These are phyloP conservation scores for Zostera marina DNA, from an alignment of 116 monocot species.

Conservation along the genomic window DNA sequence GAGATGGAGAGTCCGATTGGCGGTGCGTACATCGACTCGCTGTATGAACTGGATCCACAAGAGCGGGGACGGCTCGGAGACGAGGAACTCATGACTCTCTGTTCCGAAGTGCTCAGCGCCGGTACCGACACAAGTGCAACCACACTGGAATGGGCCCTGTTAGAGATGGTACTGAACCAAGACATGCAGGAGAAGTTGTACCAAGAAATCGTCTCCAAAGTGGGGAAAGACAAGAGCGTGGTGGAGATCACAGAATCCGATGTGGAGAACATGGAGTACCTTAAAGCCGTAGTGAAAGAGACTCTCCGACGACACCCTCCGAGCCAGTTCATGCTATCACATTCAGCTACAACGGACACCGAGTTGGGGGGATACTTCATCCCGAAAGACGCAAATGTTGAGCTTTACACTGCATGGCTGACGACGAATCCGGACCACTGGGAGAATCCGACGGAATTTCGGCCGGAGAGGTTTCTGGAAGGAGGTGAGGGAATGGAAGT, in stretches of 20 bases:
- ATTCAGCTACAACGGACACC: conserved; percentile 51
- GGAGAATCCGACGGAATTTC: conserved; percentile 52
- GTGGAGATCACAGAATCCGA: conserved; percentile 44
- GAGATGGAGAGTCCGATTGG: conserved; percentile 69
- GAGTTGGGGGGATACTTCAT: conserved; percentile 65
- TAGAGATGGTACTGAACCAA: conserved; percentile 59
- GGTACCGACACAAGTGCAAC: conserved; percentile 98
- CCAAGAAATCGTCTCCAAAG: conserved; percentile 20
- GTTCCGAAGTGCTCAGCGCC: conserved; percentile 94
- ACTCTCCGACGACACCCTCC: conserved; percentile 86
- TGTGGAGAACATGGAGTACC: conserved; percentile 57
- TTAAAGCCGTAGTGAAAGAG: conserved; percentile 76
- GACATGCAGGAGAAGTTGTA: conserved; percentile 37
- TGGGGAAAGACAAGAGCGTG: conserved; percentile 5
- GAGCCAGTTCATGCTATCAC: conserved; percentile 83
- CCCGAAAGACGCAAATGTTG: conserved; percentile 54
- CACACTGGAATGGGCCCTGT: conserved; percentile 65
- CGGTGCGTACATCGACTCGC: conserved; percentile 79
- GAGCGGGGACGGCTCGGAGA: conserved; percentile 52
- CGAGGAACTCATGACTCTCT: conserved; percentile 72
- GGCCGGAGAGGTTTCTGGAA: conserved; percentile 76
- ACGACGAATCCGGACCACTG: conserved; percentile 57
- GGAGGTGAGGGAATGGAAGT: conserved; percentile 83
- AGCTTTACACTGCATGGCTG: conserved; percentile 87
- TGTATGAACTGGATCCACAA: conserved; percentile 32